These are phyloP conservation scores for Plenodomus biglobosus DNA, from an alignment of 2,329 filamentous ascomycete genomes.

Conservation along the genomic window DNA sequence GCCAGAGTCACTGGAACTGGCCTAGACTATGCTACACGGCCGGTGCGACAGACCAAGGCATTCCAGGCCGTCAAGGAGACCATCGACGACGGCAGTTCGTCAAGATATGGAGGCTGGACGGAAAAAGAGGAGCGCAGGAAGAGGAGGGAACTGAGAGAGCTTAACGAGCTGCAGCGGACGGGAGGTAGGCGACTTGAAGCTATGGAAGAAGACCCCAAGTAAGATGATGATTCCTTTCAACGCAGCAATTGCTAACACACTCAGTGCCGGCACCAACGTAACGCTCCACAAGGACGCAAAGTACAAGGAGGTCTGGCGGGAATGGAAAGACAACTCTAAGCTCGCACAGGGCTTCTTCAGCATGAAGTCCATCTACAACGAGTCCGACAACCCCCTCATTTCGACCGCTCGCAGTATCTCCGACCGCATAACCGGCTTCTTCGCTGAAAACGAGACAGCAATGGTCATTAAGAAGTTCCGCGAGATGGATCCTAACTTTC, in stretches of 20 bases:
- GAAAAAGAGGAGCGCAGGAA: constrained; percentile 92
- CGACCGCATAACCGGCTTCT: constrained; percentile 90
- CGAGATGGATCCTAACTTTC: constrained; percentile 91
- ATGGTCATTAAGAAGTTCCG: constrained; percentile 98
- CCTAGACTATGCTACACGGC: constrained; percentile 91
- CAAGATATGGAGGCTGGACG: constrained; percentile 92
- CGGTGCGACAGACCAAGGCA: constrained; percentile 89
- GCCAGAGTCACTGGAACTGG: constrained; percentile 83
- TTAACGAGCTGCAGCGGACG: constrained; percentile 58
- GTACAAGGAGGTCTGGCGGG: constrained; percentile 98
- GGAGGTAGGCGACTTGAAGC: constrained; percentile 57
- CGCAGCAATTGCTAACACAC: constrained; percentile 8
- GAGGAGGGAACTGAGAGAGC: constrained; percentile 71
- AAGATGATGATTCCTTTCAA: constrained; percentile 45
- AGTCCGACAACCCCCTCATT: constrained; percentile 95
- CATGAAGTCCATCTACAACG: constrained; percentile 85
- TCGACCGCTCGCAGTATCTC: constrained; percentile 91
- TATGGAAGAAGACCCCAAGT: constrained; percentile 84
- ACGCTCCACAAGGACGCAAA: constrained; percentile 95
- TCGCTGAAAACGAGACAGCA: constrained; percentile 97
- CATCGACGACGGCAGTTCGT: constrained; percentile 95
- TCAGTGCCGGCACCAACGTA: constrained; percentile 87
- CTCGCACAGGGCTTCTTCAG: constrained; percentile 85
- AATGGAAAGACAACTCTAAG: constrained; percentile 88
- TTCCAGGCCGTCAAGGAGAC: constrained; percentile 92